Conservation (phyloP, 2,329 filamentous ascomycete genomes). For the Cladophialophora chaetospira region DNA sequence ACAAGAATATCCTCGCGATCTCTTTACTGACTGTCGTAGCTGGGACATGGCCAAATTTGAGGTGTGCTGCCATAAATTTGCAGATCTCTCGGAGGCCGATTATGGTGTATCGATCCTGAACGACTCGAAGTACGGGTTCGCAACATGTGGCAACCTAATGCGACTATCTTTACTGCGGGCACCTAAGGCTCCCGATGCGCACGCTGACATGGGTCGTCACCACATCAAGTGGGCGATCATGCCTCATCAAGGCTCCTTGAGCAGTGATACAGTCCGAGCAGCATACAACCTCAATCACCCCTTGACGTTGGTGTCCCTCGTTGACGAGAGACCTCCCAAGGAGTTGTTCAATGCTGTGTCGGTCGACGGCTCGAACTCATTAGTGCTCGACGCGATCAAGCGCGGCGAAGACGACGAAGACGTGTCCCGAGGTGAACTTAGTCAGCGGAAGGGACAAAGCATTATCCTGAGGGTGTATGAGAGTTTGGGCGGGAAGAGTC, state of each 20-base stretch:
- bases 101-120: constrained; percentile 94
- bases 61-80: constrained; percentile 93
- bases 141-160: constrained; percentile 86
- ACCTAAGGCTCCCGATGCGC: constrained; percentile 87
- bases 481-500: constrained; percentile 76
- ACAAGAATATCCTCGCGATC: neutral
- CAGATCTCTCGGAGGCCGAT: constrained; percentile 81
- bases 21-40: constrained; percentile 40
- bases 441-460: constrained; percentile 70
- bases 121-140: constrained; percentile 95
- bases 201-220: constrained; percentile 92
- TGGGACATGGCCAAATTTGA: constrained; percentile 99
- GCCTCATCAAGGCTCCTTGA: constrained; percentile 74
- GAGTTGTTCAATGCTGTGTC: constrained; percentile 59
- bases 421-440: constrained; percentile 58
- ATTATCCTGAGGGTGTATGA: constrained; percentile 87
- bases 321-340: constrained; percentile 22
- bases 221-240: constrained; percentile 87
- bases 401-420: constrained; percentile 87
- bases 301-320: constrained; percentile 47
- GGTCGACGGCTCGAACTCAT: constrained; percentile 65
- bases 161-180: constrained; percentile 81
- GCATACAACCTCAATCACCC: constrained; percentile 91
- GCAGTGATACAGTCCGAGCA: constrained; percentile 73
- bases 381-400: constrained; percentile 89